Evolutionary conservation across 2,329 filamentous ascomycete species (phyloP).

Genomic region (Onygenales sp.): DNA sequence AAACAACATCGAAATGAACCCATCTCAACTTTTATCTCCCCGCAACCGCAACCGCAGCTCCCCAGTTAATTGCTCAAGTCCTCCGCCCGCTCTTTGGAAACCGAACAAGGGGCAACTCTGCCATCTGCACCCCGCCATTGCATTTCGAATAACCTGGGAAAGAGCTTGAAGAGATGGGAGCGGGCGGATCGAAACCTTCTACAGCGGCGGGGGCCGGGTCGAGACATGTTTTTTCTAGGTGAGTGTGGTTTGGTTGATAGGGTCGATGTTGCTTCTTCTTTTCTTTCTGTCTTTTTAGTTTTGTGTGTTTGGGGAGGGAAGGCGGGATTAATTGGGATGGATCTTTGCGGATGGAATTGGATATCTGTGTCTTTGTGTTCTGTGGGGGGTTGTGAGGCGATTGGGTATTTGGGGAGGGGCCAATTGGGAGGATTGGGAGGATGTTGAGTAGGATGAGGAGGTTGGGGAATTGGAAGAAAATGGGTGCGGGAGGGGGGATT

Average conservation of each 20-base stretch:
- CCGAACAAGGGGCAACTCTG: neutral
- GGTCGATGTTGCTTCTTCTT: neutral
- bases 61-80: too few relatives aligned
- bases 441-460: too few relatives aligned
- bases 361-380: too few relatives aligned
- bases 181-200: conserved; percentile 50
- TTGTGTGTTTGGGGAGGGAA: neutral
- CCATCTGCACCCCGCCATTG: neutral
- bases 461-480: too few relatives aligned
- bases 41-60: too few relatives aligned
- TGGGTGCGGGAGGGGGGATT: too few relatives aligned
- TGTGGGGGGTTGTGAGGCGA: too few relatives aligned
- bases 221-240: conserved; percentile 57
- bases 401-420: too few relatives aligned
- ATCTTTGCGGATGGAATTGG: neutral
- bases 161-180: conserved; percentile 41
- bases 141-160: neutral
- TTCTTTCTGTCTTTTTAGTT: neutral
- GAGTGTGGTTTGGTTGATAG: conserved; percentile 20
- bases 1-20: too few relatives aligned
- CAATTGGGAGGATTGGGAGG: too few relatives aligned
- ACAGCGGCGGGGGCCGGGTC: conserved; percentile 37
- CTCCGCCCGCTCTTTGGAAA: neutral
- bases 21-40: too few relatives aligned
- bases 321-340: neutral